Conservation (phyloP, 1,284 basidiomycete genomes). For the Tilletiopsis washingtonensis region DNA sequence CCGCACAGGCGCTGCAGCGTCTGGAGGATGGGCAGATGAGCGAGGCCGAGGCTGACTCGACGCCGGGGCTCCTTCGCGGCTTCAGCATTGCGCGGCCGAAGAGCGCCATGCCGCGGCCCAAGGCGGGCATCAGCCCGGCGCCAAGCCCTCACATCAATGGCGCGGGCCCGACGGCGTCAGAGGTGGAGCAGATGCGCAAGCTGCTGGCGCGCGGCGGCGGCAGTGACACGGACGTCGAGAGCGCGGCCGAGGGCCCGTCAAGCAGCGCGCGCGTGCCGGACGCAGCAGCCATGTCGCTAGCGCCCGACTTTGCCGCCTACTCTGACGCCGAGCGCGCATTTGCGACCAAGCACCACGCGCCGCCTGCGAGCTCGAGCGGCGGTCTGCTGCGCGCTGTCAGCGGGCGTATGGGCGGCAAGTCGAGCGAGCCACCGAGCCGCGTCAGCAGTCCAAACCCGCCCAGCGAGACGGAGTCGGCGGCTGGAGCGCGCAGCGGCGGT, state of each 20-base stretch:
- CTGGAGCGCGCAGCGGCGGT: neutral
- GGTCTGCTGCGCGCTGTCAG: constrained; percentile 5
- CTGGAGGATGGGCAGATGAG: neutral
- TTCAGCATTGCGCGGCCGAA: neutral
- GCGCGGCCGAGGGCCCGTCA: too few relatives aligned
- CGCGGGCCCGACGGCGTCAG: neutral
- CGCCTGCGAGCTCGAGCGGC: neutral
- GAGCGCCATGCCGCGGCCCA: neutral
- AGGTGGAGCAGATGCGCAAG: too few relatives aligned
- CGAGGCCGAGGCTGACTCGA: neutral
- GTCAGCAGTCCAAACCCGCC: constrained; percentile 1
- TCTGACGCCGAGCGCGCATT: neutral
- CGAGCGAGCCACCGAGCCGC: constrained; percentile 1
- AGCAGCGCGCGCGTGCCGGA: neutral
- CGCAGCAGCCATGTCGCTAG: neutral
- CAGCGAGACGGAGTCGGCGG: neutral
- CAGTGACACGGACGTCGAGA: too few relatives aligned
- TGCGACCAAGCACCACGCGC: too few relatives aligned
- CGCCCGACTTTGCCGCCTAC: neutral
- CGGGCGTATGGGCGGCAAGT: neutral
- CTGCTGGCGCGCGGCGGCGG: too few relatives aligned
- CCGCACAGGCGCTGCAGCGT: neutral
- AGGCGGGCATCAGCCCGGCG: neutral
- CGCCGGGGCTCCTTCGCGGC: neutral
- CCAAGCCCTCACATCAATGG: neutral